A percentile compares a stretch with the other conserved stretches of the same genome.
These are phyloP conservation scores for Ormosia semicastrata DNA, from an alignment of 306 rosid species.

Conservation along the genomic window DNA sequence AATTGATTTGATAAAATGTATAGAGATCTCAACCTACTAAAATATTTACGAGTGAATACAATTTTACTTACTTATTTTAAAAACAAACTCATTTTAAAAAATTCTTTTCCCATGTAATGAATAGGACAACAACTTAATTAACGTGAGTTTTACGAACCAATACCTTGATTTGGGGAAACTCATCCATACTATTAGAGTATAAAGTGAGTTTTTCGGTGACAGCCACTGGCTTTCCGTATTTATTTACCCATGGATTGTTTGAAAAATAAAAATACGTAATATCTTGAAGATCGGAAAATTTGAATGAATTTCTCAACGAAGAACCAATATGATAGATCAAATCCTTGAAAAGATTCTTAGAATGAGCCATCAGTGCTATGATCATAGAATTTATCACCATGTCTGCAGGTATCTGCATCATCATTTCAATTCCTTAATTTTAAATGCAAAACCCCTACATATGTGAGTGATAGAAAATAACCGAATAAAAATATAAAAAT, in stretches of 20 bases:
- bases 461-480: neutral
- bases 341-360: neutral
- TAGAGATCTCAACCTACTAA: no score
- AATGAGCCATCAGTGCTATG: constrained; percentile 28
- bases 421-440: neutral
- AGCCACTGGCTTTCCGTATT: constrained; percentile 5
- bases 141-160: neutral
- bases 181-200: neutral
- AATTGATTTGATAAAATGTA: no score
- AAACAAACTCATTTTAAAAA: no score
- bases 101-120: no score
- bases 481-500: neutral
- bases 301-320: constrained; percentile 35
- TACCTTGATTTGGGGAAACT: neutral
- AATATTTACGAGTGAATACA: no score
- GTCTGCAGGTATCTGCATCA: constrained; percentile 51
- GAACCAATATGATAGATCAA: constrained; percentile 40
- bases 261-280: neutral
- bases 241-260: constrained; percentile 19
- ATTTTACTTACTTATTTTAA: no score
- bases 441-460: neutral
- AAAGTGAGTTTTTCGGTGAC: neutral
- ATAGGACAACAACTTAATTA: neutral
- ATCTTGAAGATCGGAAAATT: neutral
- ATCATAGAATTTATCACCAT: constrained; percentile 42